Evolutionary conservation across 2,329 filamentous ascomycete genomes (phyloP).

Genomic region (Aspergillus sp.): DNA sequence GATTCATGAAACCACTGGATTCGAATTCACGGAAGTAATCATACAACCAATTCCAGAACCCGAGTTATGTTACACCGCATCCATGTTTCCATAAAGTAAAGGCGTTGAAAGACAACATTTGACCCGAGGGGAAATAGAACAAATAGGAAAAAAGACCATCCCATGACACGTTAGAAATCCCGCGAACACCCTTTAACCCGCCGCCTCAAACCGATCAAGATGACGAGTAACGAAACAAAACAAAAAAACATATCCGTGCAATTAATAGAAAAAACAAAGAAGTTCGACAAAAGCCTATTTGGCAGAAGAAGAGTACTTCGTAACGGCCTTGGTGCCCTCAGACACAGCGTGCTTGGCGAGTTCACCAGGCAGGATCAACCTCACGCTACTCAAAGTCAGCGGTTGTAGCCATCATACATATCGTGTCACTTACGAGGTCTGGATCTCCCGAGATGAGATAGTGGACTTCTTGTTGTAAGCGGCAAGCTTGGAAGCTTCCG

Average conservation of each 20-base stretch:
- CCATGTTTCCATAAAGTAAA: conserved; percentile 41
- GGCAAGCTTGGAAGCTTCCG: conserved; percentile 97
- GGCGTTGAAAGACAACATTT: conserved; percentile 33
- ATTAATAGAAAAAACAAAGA: conserved; percentile 60
- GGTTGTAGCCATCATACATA: neutral
- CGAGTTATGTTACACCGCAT: conserved; percentile 49
- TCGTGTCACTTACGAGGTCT: conserved; percentile 71
- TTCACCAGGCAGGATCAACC: conserved; percentile 96
- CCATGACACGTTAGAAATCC: conserved; percentile 51
- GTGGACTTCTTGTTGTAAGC: conserved; percentile 99
- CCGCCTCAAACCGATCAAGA: conserved; percentile 45
- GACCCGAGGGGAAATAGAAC: conserved; percentile 38
- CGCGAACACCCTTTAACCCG: conserved; percentile 47
- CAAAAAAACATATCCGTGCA: conserved; percentile 35
- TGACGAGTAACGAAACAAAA: conserved; percentile 43
- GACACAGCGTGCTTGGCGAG: conserved; percentile 99
- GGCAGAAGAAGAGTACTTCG: conserved; percentile 99
- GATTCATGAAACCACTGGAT: conserved; percentile 21
- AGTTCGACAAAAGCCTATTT: conserved; percentile 71
- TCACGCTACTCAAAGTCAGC: conserved; percentile 59
- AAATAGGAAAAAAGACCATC: conserved; percentile 40
- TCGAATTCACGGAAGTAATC: conserved; percentile 37
- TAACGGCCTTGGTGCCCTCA: conserved; percentile 99
- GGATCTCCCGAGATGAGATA: conserved; percentile 98
- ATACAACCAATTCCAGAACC: conserved; percentile 35